Evolutionary conservation across 495 filamentous ascomycete genomes (phyloP), one percentile per base, ranked within the genome.

Genomic region (Aspergillus affinis): DNA sequence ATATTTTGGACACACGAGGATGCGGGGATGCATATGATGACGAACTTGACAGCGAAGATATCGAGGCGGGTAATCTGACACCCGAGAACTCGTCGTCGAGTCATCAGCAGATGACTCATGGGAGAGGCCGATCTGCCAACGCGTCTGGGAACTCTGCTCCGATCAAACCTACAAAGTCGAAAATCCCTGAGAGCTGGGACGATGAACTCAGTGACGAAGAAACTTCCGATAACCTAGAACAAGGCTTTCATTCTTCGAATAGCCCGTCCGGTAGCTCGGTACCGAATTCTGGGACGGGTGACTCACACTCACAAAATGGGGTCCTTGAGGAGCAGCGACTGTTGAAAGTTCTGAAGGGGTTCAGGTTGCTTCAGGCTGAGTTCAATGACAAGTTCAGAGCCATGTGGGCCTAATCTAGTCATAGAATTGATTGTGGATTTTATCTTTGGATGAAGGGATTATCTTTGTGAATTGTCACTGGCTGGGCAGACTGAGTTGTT

Each of bases 301-400:
- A 19, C 20, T 4, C 41, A 36, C 4, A 12, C 20, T 4, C 41
- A 36, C 9, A 12, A 4, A 29, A 48, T 29, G 44, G 27, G 19
- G 23, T 47, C 4, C 55, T 58, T 2, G 32, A 61, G 8, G 51
- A 29, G 5, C 20, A 82, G 46, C 69, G 75, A 48, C 80, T 90
- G 55, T 67, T 80, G 62, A 79, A 83, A 57, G 67, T 72, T 18
- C 59, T 64, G 29, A 52, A 57, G 46, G 84, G 89, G 7, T 78
- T 91, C 61, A 69, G 65, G 50, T 69, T 74, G 71, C 67, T 91
- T 61, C 80, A 78, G 61, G 61, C 56, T 29, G 82, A 85, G 62
- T 91, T 91, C 68, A 82, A 90, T 63, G 70, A 70, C 30, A 90
- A 88, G 71, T 90, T 91, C 72, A 79, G 59, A 59, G 81, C 77